Base-by-base conservation (phyloP, 352 stramenopile genomes). In the Phytopythium aichiense region DNA sequence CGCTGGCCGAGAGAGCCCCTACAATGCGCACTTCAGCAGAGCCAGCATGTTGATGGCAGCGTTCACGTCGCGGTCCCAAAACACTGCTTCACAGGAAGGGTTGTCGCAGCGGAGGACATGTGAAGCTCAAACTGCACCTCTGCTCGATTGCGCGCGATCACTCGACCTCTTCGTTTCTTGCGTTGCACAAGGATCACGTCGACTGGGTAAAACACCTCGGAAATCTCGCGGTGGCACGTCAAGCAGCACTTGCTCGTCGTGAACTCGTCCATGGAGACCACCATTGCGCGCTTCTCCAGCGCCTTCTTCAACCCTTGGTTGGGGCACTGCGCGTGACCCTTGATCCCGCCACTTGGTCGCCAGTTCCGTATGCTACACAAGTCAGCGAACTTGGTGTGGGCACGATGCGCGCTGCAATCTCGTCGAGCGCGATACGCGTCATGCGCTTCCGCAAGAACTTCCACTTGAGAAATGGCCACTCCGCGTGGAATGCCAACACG, bases 401-500 rank as follows among this genome's bases (percentile, higher is more conserved):
- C 2, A 56, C 30, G 7, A 56, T n/a, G 0, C 50, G 50, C 13
- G 15, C n/a, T 4, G 49, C 49, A 1, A 42, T 7, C 0, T 0
- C 33, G 13, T 42, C 23, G 3, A 56, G 2, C 28, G 50, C 50
- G 2, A 28, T 7, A 0, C 5, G 5, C 30, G 20, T 15, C 28
- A 15, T 28, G 5, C 50, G 50, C 7, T n/a, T 6, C 7, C 23
- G 28, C 0, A 23, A 18, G 16, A 56, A 56, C 2, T 15, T 11
- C 50, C 51, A 63, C 22, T 42, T 52, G 2, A 59, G 28, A 43
- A 71, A 71, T 2, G 38, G 7, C 1, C 40, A 28, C 20, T 63
- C 31, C 23, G 33, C 51, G 31, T 8, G 46, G 20, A 70, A 64
- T 18, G 25, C 33, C 15, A 66, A 23, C 42, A 70, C 25, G 40